Percentiles rank a stretch among this genome's conserved stretches.
Conservation (phyloP, 441 rosid genomes). For the Eruca vesicaria region DNA sequence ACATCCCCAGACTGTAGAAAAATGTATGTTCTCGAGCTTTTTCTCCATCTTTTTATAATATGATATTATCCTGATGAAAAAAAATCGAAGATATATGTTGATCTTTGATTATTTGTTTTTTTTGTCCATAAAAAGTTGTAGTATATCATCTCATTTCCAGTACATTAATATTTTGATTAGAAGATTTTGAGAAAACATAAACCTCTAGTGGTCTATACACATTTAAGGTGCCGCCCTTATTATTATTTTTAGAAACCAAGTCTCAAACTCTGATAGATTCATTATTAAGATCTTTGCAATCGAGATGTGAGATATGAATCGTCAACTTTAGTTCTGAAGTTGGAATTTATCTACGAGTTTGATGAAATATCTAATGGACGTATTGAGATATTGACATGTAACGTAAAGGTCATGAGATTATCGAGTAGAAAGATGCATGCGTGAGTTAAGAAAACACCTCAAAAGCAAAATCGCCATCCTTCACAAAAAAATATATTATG, state of each 20-base stretch:
- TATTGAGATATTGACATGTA: constrained; percentile 27
- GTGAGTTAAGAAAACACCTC: constrained; percentile 35
- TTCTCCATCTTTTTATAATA: constrained; percentile 8
- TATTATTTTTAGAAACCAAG: neutral
- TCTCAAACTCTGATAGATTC: neutral
- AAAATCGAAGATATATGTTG: constrained; percentile 2
- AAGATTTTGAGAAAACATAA: neutral
- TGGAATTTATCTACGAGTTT: constrained; percentile 13
- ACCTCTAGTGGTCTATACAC: neutral
- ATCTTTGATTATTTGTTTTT: constrained; percentile 15
- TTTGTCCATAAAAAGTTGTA: constrained; percentile 2
- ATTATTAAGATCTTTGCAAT: neutral
- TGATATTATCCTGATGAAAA: constrained; percentile 5
- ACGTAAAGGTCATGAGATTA: constrained; percentile 31
- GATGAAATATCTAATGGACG: constrained; percentile 22
- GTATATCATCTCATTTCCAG: neutral
- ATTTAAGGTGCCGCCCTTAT: neutral
- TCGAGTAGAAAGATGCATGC: constrained; percentile 22
- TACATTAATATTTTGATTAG: neutral
- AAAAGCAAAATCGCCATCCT: constrained; percentile 20
- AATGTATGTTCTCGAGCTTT: constrained; percentile 12
- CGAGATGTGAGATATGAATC: constrained; percentile 11
- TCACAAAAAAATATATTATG: constrained; percentile 14
- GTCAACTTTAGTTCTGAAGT: neutral
- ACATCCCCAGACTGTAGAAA: constrained; percentile 19